Conservation (phyloP, 2,329 filamentous ascomycete species). For the Fusarium secorum region DNA sequence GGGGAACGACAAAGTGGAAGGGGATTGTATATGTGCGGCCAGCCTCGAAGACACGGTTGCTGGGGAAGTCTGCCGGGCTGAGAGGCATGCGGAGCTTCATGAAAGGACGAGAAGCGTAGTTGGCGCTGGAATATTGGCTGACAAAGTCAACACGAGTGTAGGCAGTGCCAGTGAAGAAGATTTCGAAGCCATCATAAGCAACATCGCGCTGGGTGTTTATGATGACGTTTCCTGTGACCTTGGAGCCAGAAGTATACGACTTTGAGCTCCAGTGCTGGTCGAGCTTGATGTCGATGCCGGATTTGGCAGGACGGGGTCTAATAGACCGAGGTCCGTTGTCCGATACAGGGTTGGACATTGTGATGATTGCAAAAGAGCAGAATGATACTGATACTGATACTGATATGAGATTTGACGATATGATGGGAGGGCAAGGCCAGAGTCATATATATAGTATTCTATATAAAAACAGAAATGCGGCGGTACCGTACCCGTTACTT, state of each 20-base stretch:
- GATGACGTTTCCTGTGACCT: conserved; percentile 58
- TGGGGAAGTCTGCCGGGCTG: conserved; percentile 55
- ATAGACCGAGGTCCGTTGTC: conserved; percentile 37
- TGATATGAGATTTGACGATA: conserved; percentile 27
- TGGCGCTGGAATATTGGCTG: conserved; percentile 56
- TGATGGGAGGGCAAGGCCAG: conserved; percentile 20
- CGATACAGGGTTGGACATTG: conserved; percentile 39
- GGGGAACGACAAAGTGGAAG: conserved; percentile 68
- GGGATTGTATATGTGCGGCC: conserved; percentile 59
- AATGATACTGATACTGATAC: conserved; percentile 28
- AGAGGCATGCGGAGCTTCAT: conserved; percentile 66
- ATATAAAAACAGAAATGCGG: conserved; percentile 25
- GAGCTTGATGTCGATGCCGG: conserved; percentile 58
- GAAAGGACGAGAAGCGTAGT: conserved; percentile 60
- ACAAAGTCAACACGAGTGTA: conserved; percentile 61
- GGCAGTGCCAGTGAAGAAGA: conserved; percentile 60
- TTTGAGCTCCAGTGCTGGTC: conserved; percentile 63
- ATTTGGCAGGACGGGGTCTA: conserved; percentile 33
- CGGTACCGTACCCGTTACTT: conserved; percentile 37
- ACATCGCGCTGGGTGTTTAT: conserved; percentile 56
- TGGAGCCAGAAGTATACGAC: conserved; percentile 64
- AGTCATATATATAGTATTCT: conserved; percentile 38
- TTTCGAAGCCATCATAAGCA: conserved; percentile 60
- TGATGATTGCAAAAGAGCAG: conserved; percentile 26
- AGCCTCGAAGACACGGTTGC: conserved; percentile 56